Evolutionary conservation across 192 early-diverging fungal genomes (phyloP), one percentile per base, ranked within the genome.

Genomic region (Entomortierella beljakovae): DNA sequence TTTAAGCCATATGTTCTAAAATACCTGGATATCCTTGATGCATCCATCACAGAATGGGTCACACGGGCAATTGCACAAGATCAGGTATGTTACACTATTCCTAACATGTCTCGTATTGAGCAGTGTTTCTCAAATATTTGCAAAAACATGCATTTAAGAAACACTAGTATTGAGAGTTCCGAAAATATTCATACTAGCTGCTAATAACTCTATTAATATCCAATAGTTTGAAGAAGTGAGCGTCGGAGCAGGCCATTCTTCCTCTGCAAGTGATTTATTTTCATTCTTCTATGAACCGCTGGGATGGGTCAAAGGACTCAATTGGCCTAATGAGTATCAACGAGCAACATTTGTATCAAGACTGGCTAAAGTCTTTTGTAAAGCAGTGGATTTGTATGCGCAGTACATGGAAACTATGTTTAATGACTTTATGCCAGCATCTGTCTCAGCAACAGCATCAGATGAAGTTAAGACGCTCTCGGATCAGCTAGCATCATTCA

Each of bases 251-350:
- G 56, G 87, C 26, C 85, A 92, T 74, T 95, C 94, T 2, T 89
- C 92, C 6, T 95, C 94, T 3, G 88, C 94, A 33, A 82, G 91
- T 22, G 93, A 96, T 71, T 62, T 96, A 6, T 96, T 95, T 75
- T 88, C 88, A n/a, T 88, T 88, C 52, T 94, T 94, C 75, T 86
- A 93, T 60, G 85, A 88, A 57, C 89, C 91, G 6, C 64, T 94
- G 52, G 85, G 88, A 20, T 95, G 92, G 66, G 68, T 95, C 13
- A 87, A 88, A 46, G 84, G 87, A 53, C 62, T 96, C 40, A 82
- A 90, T 43, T 93, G 87, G 86, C 85, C 84, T 10, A 86, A 93
- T 52, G 75, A 86, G 16, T 71, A 74, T 20, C 88, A 91, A 62
- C 64, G 83, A 34, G 90, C 92, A 29, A 81, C 83, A 5, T 87